Evolutionary conservation across 108 stramenopile species (phyloP), one percentile per base, ranked within the genome.

Genomic region (Cyclostephanos tholiformis): DNA sequence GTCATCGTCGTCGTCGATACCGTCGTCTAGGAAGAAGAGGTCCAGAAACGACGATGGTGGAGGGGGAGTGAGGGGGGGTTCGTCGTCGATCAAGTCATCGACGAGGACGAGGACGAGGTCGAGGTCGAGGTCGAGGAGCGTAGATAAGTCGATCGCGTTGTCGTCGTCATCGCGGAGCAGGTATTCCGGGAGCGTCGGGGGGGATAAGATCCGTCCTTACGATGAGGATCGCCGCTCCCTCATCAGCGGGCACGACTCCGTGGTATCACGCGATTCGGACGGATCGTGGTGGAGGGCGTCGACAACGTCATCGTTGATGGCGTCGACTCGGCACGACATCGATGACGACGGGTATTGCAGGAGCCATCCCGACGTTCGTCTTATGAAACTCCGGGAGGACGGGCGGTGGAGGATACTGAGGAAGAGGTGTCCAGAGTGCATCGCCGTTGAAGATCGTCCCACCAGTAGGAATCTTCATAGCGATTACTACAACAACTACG

Each of bases 281-380:
- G 56, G 27, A 57, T 29, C 26, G 56, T 57, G 56, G 59, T 60
- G 59, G 36, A 38, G 36, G 59, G 52, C 14, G 59, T 8, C 32
- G 58, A 2, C 58, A 32, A 27, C 32, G 58, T 59, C 29, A 6
- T 59, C 58, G 32, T n/a, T n/a, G n/a, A n/a, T 38, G 12, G 5
- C 19, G 13, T 0, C 32, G 16, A 4, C 35, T n/a, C 35, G 59
- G 36, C 59, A 30, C 35, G 59, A 60, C 35, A 35, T 60, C 35
- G 59, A 60, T 17, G 36, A 60, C 32, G 59, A 60, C 36, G 59
- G 59, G 38, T 60, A 60, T n/a, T 60, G 59, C 35, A 35, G 32
- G 35, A 35, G 38, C 35, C 59, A 60, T 60, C 59, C 59, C 1
- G 59, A 60, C 59, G 35, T 60, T 6, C 59, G 35, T 1, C 59